Conservation (phyloP, 1,284 basidiomycete genomes). For the Sporisorium iseilematis-ciliati region DNA sequence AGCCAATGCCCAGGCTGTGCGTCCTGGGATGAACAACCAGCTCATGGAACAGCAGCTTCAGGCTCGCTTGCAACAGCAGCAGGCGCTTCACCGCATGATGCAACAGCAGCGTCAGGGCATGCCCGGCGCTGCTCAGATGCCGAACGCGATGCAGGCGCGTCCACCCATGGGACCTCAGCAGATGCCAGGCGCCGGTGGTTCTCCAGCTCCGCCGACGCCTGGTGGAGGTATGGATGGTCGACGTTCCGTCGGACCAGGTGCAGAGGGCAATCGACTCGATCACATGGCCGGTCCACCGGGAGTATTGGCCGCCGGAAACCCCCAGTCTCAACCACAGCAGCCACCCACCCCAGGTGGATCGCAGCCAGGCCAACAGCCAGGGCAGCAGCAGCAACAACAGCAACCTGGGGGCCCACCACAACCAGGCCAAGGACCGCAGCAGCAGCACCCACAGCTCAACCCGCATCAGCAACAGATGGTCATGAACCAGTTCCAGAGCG, state of each 20-base stretch:
- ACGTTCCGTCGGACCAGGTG: slow-evolving; percentile 44
- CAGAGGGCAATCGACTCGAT: slow-evolving; percentile 39
- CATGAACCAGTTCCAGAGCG: slow-evolving; percentile 59
- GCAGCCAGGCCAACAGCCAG: slow-evolving; percentile 12
- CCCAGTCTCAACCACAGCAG: slow-evolving; percentile 30
- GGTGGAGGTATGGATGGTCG: slow-evolving; percentile 44
- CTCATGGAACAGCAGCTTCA: slow-evolving; percentile 59
- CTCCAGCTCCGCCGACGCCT: slow-evolving; percentile 41
- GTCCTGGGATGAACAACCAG: slow-evolving; percentile 44
- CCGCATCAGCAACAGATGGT: slow-evolving; percentile 64
- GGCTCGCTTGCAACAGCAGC: slow-evolving; percentile 57
- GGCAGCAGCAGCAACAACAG: slow-evolving; percentile 9
- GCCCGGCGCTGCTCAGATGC: slow-evolving; percentile 32
- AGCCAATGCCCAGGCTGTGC: slow-evolving; percentile 42
- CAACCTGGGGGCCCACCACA: slow-evolving; percentile 24
- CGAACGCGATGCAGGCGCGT: slow-evolving; percentile 41
- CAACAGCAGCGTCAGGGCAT: slow-evolving; percentile 56
- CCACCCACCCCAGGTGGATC: slow-evolving; percentile 29
- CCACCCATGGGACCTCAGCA: slow-evolving; percentile 46
- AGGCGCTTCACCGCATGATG: slow-evolving; percentile 55
- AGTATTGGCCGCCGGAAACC: slow-evolving; percentile 24
- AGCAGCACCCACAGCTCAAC: slow-evolving; percentile 56
- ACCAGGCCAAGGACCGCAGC: slow-evolving; percentile 36
- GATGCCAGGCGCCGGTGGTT: slow-evolving; percentile 36
- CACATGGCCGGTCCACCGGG: slow-evolving; percentile 35